These are phyloP conservation scores for Oldenlandia corymbosa DNA, from an alignment of 257 asterid genomes.

Conservation along the genomic window DNA sequence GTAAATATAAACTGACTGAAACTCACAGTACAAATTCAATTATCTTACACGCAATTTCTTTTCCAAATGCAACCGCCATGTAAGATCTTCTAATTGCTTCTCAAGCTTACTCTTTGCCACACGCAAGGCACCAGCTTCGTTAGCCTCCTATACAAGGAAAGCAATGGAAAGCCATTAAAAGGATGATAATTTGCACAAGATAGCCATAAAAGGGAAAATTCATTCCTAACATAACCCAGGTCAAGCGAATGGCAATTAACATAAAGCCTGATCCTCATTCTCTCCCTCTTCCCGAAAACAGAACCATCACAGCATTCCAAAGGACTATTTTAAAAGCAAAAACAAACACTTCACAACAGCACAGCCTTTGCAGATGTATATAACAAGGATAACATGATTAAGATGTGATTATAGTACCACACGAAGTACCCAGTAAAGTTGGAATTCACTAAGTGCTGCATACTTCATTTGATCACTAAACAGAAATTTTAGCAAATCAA, in stretches of 20 bases:
- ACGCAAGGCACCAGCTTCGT: slow-evolving; percentile 96
- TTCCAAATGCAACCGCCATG: slow-evolving; percentile 95
- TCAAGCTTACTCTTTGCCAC: slow-evolving; percentile 90
- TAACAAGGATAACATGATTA: neutral
- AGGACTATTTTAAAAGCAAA: no score
- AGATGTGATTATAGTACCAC: neutral
- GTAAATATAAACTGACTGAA: neutral
- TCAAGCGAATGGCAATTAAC: neutral
- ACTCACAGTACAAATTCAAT: neutral
- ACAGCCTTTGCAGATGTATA: neutral
- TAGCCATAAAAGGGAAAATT: neutral
- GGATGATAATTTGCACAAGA: neutral
- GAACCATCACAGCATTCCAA: neutral
- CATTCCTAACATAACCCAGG: neutral
- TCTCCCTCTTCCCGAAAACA: no score
- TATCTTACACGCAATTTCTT: slow-evolving; percentile 72
- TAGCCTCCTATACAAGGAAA: slow-evolving; percentile 66
- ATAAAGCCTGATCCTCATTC: no score
- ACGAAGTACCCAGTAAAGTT: neutral
- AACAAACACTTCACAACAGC: no score
- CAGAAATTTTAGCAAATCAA: neutral
- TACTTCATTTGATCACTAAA: no score
- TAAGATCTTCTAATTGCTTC: slow-evolving; percentile 95
- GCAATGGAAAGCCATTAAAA: neutral
- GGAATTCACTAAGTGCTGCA: neutral